Percentiles rank a stretch among this genome's conserved stretches.
phyloP scores from a whole-genome alignment of 129 eudicot species.

The Flaveria trinervia region DNA sequence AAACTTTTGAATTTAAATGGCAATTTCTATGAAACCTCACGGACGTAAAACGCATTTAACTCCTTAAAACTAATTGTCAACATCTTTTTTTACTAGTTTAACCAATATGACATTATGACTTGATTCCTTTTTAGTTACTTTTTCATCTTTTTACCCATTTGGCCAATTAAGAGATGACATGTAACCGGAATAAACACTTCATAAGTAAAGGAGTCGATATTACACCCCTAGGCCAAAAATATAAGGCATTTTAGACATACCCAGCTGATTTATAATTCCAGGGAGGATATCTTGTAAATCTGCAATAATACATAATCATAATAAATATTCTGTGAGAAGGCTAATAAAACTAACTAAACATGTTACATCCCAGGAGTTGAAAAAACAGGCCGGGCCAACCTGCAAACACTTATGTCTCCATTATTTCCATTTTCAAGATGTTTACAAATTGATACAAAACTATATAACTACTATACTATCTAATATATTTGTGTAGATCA shows the following conservation, averaged over 20 bases:
- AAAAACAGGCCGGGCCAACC: too few species aligned
- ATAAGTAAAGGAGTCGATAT: too few species aligned
- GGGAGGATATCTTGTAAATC: constrained; percentile 90
- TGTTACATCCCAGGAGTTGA: too few species aligned
- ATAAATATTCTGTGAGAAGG: not conserved
- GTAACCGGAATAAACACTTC: too few species aligned
- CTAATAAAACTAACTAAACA: not conserved
- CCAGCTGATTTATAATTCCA: constrained; percentile 75
- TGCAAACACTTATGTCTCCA: too few species aligned
- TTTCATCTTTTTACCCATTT: not conserved
- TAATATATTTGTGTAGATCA: not conserved
- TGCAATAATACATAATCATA: constrained; percentile 15
- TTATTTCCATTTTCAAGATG: too few species aligned
- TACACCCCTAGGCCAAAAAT: not conserved
- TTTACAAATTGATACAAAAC: not conserved
- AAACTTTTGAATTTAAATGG: too few species aligned
- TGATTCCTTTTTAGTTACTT: not conserved
- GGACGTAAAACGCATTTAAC: too few species aligned
- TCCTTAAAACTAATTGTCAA: not conserved
- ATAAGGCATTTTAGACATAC: constrained; percentile 37
- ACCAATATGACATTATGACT: not conserved
- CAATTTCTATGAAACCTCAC: too few species aligned
- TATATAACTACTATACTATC: not conserved
- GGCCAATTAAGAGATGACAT: not conserved
- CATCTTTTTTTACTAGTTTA: not conserved